Conservation (phyloP, 202 grass and related monocot species). For the Musa balbisiana region DNA sequence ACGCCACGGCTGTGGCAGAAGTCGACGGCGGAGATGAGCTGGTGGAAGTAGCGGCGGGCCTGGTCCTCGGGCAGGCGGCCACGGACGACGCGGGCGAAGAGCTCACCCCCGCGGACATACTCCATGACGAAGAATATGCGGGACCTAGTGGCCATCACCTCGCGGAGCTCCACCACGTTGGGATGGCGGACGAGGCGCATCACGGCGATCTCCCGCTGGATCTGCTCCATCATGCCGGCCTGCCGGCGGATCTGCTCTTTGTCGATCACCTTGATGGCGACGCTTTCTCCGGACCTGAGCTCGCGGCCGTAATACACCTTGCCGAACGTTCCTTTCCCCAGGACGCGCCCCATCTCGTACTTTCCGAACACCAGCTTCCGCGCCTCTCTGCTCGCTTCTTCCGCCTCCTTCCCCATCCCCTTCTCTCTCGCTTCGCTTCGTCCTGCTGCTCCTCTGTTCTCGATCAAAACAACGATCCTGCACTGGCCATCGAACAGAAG, state of each 20-base stretch:
- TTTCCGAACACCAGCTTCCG: constrained; percentile 52
- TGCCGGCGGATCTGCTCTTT: constrained; percentile 53
- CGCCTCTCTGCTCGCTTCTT: constrained; percentile 17
- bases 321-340: constrained; percentile 76
- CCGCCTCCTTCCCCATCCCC: constrained; percentile 29
- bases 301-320: constrained; percentile 77
- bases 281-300: constrained; percentile 40
- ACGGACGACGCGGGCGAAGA: constrained; percentile 54
- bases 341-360: constrained; percentile 73
- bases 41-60: constrained; percentile 72
- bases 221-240: constrained; percentile 77
- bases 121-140: constrained; percentile 96
- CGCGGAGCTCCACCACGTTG: constrained; percentile 58
- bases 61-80: constrained; percentile 52
- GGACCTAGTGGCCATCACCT: constrained; percentile 83
- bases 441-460: background rate
- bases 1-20: constrained; percentile 90
- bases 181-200: constrained; percentile 88
- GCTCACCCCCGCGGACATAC: constrained; percentile 63
- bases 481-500: background rate
- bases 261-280: constrained; percentile 90
- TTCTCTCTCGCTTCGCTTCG: background rate
- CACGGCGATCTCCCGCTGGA: constrained; percentile 79
- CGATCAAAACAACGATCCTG: background rate
- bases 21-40: constrained; percentile 64